Conservation (phyloP, 805 yeast genomes). For the Jamesozyma jinghongensis region DNA sequence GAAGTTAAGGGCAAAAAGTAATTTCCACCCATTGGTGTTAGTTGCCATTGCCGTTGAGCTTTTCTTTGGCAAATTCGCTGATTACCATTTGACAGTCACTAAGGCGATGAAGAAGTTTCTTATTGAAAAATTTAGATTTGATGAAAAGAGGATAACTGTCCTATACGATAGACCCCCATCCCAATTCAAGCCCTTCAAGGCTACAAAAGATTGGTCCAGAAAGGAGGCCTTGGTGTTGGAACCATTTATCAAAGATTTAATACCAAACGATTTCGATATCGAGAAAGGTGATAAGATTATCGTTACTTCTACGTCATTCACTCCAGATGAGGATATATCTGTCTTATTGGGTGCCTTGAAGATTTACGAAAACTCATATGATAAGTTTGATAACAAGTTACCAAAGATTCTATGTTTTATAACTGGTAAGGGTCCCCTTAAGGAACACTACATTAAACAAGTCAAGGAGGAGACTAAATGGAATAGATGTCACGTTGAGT, state of each 20-base stretch:
- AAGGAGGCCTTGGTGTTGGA: conserved; percentile 10
- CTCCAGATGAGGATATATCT: conserved; percentile 87
- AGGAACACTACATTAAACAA: conserved; percentile 38
- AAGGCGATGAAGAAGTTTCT: conserved; percentile 58
- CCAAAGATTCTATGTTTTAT: conserved; percentile 60
- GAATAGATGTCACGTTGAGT: conserved; percentile 44
- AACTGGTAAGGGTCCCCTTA: conserved; percentile 95
- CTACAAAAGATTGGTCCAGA: conserved; percentile 15
- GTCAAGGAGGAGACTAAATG: conserved; percentile 36
- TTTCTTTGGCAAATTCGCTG: conserved; percentile 52
- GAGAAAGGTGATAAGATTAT: conserved; percentile 47
- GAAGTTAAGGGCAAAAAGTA: conserved; percentile 37
- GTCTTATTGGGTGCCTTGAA: conserved; percentile 61
- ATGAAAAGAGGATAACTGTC: conserved; percentile 42
- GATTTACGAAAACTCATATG: conserved; percentile 39
- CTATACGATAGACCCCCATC: conserved; percentile 81
- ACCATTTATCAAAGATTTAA: conserved; percentile 31
- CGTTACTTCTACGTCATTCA: conserved; percentile 84
- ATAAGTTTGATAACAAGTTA: conserved; percentile 19
- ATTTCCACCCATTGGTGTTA: conserved; percentile 53
- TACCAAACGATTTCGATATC: conserved; percentile 29
- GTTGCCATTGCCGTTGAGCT: conserved; percentile 56
- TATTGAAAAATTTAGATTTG: conserved; percentile 44
- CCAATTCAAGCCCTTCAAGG: conserved; percentile 47
- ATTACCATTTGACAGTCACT: conserved; percentile 74